phyloP scores from a whole-genome alignment of 495 filamentous ascomycete species.

The Neurospora sp. region DNA sequence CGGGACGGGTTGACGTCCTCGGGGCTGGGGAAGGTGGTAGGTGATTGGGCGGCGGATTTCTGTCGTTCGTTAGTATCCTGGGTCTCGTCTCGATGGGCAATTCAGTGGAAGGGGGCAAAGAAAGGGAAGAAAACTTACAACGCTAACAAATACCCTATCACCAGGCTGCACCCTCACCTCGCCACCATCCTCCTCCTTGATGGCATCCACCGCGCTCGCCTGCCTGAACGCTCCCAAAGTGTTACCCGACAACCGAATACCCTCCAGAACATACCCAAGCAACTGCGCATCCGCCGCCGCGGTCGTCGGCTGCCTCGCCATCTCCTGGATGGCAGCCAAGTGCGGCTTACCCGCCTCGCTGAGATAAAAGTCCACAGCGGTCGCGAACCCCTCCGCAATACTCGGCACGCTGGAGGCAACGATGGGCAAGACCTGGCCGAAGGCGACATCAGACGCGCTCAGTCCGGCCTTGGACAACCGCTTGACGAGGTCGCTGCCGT shows the following conservation, averaged over 20 bases:
- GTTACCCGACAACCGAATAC: constrained; percentile 36
- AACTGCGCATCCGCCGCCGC: constrained; percentile 28
- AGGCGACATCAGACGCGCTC: constrained; percentile 58
- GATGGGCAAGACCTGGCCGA: constrained; percentile 53
- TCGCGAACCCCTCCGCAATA: constrained; percentile 62
- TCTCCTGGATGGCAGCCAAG: constrained; percentile 46
- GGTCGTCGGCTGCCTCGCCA: constrained; percentile 30
- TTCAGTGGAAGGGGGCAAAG: constrained; percentile 7
- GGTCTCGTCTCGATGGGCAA: neutral
- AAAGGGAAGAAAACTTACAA: constrained; percentile 31
- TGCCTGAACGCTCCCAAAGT: constrained; percentile 40
- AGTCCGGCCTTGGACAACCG: constrained; percentile 55
- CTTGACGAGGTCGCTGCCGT: constrained; percentile 62
- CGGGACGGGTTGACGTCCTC: constrained; percentile 54
- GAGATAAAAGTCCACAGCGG: constrained; percentile 73
- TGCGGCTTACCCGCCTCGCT: constrained; percentile 42
- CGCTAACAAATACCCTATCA: constrained; percentile 39
- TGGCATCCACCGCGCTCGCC: constrained; percentile 33
- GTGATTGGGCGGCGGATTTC: constrained; percentile 53
- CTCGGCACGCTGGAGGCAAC: constrained; percentile 46
- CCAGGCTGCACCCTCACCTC: constrained; percentile 30
- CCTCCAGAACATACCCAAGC: constrained; percentile 45
- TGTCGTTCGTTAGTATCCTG: constrained; percentile 13
- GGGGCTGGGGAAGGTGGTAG: constrained; percentile 56
- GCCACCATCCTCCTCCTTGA: constrained; percentile 40